A percentile compares a stretch with the other conserved stretches of the same genome.
Evolutionary conservation across 148 eudicot species (phyloP).

Genomic region (Mesembryanthemum crystallinum): DNA sequence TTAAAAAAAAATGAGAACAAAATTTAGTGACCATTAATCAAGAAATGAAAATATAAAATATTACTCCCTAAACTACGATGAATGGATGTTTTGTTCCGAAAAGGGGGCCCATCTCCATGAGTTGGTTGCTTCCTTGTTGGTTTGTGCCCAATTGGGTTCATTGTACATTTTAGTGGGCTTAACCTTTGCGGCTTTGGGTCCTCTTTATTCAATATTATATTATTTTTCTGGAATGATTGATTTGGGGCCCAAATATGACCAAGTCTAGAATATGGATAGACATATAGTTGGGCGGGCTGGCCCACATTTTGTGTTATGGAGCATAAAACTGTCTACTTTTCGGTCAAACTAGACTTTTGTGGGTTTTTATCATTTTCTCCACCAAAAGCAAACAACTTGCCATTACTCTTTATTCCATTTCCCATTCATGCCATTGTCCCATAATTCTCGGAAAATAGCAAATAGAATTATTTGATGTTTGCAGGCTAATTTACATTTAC

Average conservation of each 20-base stretch:
- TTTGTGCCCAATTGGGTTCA: neutral
- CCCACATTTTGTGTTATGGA: neutral
- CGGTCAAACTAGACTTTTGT: neutral
- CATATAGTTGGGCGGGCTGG: slow-evolving; percentile 4
- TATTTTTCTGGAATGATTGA: slow-evolving; percentile 2
- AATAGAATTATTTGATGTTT: neutral
- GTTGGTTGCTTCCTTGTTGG: slow-evolving; percentile 9
- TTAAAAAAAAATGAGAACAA: too few species aligned
- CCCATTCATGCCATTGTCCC: neutral
- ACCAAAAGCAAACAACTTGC: neutral
- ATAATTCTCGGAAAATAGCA: neutral
- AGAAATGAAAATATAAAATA: too few species aligned
- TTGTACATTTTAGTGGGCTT: slow-evolving; percentile 22
- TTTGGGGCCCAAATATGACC: slow-evolving; percentile 18
- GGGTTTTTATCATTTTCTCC: neutral
- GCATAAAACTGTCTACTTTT: neutral
- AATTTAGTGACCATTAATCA: too few species aligned
- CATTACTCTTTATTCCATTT: neutral
- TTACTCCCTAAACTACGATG: too few species aligned
- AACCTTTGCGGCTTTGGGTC: slow-evolving; percentile 10
- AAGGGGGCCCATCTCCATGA: slow-evolving; percentile 2
- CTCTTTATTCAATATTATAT: neutral
- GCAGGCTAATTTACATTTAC: too few species aligned
- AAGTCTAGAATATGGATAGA: slow-evolving; percentile 11
- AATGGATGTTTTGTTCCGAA: neutral